Evolutionary conservation across 331 rosid species (phyloP).

Genomic region (Cucumis variabilis): DNA sequence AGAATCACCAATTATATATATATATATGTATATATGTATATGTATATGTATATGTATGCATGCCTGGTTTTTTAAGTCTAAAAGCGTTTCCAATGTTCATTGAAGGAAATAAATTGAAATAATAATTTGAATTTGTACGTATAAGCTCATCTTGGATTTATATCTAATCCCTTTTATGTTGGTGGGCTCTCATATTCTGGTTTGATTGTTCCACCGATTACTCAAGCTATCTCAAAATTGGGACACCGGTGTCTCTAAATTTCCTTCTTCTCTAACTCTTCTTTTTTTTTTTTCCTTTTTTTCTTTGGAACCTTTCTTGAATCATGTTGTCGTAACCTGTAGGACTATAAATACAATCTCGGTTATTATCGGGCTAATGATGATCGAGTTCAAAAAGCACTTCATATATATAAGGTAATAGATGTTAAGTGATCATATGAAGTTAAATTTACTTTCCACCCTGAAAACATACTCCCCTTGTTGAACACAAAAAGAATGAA

Average conservation of each 20-base stretch:
- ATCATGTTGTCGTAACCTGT: neutral
- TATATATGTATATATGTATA: no score
- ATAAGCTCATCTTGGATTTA: conserved; percentile 31
- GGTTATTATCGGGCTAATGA: neutral
- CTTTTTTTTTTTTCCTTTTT: neutral
- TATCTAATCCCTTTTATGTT: conserved; percentile 38
- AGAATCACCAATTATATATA: neutral
- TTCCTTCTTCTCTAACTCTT: no score
- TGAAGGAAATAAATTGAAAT: neutral
- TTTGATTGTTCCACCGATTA: conserved; percentile 33
- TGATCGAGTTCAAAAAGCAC: neutral
- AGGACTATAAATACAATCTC: neutral
- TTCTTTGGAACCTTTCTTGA: neutral
- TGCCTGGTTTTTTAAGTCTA: no score
- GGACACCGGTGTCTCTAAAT: no score
- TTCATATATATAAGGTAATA: conserved; percentile 2
- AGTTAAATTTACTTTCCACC: no score
- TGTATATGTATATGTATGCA: no score
- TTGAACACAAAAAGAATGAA: no score
- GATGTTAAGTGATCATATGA: no score
- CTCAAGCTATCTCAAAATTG: conserved; percentile 25
- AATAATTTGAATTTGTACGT: neutral
- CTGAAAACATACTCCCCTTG: no score
- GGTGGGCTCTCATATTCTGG: conserved; percentile 41
- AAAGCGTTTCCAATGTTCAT: no score